Conservation (phyloP, 2,329 filamentous ascomycete genomes). For the Colletotrichum agaves region DNA sequence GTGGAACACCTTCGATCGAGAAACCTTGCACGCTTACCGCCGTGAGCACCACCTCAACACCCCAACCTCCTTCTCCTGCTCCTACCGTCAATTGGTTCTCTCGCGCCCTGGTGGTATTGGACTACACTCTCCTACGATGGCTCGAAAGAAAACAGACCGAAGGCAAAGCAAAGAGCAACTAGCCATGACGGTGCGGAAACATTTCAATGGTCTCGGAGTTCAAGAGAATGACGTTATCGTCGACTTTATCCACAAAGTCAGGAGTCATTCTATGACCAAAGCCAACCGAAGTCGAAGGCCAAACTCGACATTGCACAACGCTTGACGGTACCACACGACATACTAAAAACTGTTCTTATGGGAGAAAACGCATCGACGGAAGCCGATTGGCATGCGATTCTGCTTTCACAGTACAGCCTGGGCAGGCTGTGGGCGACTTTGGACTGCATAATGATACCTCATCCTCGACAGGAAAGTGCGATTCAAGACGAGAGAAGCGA, state of each 20-base stretch:
- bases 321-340: slow-evolving; percentile 26
- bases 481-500: slow-evolving; percentile 20
- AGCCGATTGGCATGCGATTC: slow-evolving; percentile 15
- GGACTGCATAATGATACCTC: slow-evolving; percentile 38
- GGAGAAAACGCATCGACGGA: slow-evolving; percentile 10
- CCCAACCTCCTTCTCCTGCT: slow-evolving; percentile 74
- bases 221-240: slow-evolving; percentile 87
- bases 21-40: slow-evolving; percentile 79
- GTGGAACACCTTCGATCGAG: slow-evolving; percentile 75
- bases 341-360: neutral
- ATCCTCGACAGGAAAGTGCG: slow-evolving; percentile 25
- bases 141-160: slow-evolving; percentile 69
- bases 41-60: slow-evolving; percentile 77
- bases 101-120: slow-evolving; percentile 73
- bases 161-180: slow-evolving; percentile 79
- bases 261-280: slow-evolving; percentile 37
- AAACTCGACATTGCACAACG: slow-evolving; percentile 28
- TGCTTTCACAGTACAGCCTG: slow-evolving; percentile 10
- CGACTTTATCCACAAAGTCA: slow-evolving; percentile 78
- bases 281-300: slow-evolving; percentile 28
- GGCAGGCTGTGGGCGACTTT: slow-evolving; percentile 32
- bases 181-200: slow-evolving; percentile 78
- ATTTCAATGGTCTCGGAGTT: slow-evolving; percentile 84
- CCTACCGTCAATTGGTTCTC: slow-evolving; percentile 71
- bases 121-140: slow-evolving; percentile 80